Base-by-base conservation (phyloP, 2,329 filamentous ascomycete species). In the Sporothrix inflata region DNA sequence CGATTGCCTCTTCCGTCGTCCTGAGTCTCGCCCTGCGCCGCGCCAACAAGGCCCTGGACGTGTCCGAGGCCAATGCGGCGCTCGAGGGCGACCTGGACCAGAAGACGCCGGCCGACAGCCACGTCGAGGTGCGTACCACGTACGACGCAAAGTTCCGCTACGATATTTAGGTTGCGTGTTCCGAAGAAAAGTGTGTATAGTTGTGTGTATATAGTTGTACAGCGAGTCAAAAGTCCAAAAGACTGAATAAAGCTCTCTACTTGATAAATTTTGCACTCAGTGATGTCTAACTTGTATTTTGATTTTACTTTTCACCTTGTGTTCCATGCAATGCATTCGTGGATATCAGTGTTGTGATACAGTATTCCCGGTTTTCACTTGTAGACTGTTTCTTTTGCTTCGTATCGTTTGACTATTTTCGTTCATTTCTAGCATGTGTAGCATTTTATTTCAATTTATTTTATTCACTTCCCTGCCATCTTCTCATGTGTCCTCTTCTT, bases 71-170 rank as follows among this genome's bases (percentile, higher is more conserved):
- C 53, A 55, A 16, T 24, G 11, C 53, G 4, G 24, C 24, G 24
- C 24, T 55, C 14, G 53, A 55, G 53, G 53, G 53, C 24, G 53
- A 55, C 11, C 53, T 55, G 53, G 53, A 47, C 45, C 45, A 47
- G 45, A 55, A 55, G 53, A 16, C 24, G n/a, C n/a, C 49, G 11
- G 53, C 53, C 11, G 53, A 55, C 53, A 55, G 53, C 53, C 53
- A 55, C 53, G 53, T 55, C 53, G 53, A 55, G 24, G 53, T 55
- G 4, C 53, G 53, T 6, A 24, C 24, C 9, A 30, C 24, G 11
- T 55, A 55, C 53, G 53, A 55, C 24, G 24, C 30, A 27, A 55
- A 55, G 53, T 55, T 55, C 53, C 53, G 53, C 24, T 55, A 14
- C 12, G 53, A 55, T 16, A 55, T 55, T 7, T 55, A 34, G 14